A percentile compares a stretch with the other conserved stretches of the same genome.
phyloP scores from a whole-genome alignment of 148 eudicot genomes.

The Rhododendron williamsianum region DNA sequence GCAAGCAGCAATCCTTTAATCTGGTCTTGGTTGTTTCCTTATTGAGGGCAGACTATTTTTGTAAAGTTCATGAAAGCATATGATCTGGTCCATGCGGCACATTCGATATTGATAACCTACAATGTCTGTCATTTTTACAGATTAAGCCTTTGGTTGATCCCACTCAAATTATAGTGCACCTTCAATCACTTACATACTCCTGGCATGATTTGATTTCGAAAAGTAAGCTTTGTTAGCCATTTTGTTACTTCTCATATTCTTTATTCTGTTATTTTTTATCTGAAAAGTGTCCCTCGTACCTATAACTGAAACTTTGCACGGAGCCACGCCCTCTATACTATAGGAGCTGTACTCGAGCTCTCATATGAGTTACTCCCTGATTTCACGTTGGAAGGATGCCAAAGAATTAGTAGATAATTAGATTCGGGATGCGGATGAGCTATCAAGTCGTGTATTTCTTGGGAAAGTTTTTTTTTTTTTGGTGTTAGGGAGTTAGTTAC shows the following conservation, averaged over 20 bases:
- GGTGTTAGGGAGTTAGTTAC: not conserved
- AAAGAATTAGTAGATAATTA: not conserved
- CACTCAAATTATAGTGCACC: constrained; percentile 23
- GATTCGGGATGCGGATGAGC: not conserved
- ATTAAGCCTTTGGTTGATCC: constrained; percentile 76
- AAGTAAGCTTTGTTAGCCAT: constrained; percentile 37
- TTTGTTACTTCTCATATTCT: not conserved
- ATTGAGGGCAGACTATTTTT: not conserved
- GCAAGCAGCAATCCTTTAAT: constrained; percentile 32
- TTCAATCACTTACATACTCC: constrained; percentile 42
- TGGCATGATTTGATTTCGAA: constrained; percentile 91
- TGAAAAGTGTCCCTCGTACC: not conserved
- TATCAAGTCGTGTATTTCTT: not conserved
- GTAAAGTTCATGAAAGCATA: not conserved
- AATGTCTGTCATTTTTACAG: constrained; percentile 33
- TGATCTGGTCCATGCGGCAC: not conserved
- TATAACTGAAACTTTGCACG: not conserved
- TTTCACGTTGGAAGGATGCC: not conserved
- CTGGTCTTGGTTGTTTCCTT: not conserved
- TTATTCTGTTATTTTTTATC: not conserved
- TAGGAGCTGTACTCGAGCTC: not conserved
- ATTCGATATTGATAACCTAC: not conserved
- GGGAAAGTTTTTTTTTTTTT: not conserved
- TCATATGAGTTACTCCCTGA: not conserved
- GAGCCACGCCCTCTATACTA: not conserved